phyloP scores from a whole-genome alignment of 2,329 filamentous ascomycete species.

The Nemania sp. region DNA sequence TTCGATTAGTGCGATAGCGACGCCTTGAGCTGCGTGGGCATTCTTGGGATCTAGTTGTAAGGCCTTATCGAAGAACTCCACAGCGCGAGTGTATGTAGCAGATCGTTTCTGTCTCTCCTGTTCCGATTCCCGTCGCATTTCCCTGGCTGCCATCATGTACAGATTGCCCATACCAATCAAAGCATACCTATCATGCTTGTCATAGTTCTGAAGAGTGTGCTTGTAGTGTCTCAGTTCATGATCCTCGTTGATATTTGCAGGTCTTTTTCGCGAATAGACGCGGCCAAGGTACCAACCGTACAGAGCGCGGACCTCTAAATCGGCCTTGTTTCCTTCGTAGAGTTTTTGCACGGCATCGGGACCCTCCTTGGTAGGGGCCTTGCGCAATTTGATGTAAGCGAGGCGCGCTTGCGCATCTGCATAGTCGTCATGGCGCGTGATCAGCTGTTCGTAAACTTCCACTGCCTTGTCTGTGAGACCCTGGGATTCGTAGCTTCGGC shows the following conservation, averaged over 20 bases:
- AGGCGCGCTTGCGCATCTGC: constrained; percentile 87
- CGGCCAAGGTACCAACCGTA: constrained; percentile 96
- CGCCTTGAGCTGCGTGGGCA: constrained; percentile 92
- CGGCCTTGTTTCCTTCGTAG: constrained; percentile 79
- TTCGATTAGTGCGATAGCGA: constrained; percentile 91
- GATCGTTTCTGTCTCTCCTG: constrained; percentile 88
- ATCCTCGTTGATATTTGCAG: constrained; percentile 81
- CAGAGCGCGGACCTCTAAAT: constrained; percentile 87
- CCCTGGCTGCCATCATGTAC: constrained; percentile 81
- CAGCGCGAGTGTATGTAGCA: constrained; percentile 84
- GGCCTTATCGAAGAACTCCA: constrained; percentile 98
- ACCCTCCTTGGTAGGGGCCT: constrained; percentile 80
- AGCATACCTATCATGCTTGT: constrained; percentile 98
- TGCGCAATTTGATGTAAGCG: constrained; percentile 84
- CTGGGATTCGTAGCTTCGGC: constrained; percentile 86
- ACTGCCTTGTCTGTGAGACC: constrained; percentile 80
- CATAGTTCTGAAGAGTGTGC: constrained; percentile 88
- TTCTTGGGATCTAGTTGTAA: constrained; percentile 93
- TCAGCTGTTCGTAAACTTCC: constrained; percentile 82
- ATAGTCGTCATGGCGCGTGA: constrained; percentile 86
- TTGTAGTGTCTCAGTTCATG: constrained; percentile 94
- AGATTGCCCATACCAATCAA: constrained; percentile 97
- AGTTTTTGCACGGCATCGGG: constrained; percentile 84
- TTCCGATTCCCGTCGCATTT: constrained; percentile 91
- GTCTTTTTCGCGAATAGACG: constrained; percentile 75